These are phyloP conservation scores for Inosperma sp. DNA, from an alignment of 768 basidiomycete species.

Conservation along the genomic window DNA sequence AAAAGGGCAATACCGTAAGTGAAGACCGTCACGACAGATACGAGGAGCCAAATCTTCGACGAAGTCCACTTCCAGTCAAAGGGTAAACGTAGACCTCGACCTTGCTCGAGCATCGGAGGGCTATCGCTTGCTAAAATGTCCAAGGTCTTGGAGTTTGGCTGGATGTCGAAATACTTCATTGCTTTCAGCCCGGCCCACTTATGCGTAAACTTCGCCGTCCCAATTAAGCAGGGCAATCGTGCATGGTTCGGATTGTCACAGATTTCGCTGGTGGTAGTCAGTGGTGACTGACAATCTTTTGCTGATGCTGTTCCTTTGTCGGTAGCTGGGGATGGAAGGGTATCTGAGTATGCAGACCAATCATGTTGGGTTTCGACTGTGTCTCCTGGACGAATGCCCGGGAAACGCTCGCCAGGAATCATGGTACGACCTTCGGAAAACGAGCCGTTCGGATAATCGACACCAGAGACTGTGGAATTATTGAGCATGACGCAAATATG, in stretches of 20 bases:
- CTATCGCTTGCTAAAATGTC: conserved; percentile 9
- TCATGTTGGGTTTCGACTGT: too few relatives aligned
- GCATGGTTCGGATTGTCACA: conserved; percentile 26
- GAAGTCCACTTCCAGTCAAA: conserved; percentile 49
- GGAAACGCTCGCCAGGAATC: too few relatives aligned
- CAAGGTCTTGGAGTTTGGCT: conserved; percentile 7
- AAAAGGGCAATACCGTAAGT: conserved; percentile 49
- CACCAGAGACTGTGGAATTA: too few relatives aligned
- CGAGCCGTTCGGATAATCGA: too few relatives aligned
- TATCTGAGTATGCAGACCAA: too few relatives aligned
- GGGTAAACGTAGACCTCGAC: conserved; percentile 23
- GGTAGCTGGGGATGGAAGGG: too few relatives aligned
- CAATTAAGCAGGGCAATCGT: conserved; percentile 26
- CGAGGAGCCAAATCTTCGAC: conserved; percentile 58
- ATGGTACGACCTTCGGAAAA: too few relatives aligned
- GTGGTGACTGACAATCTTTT: too few relatives aligned
- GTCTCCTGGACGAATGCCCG: too few relatives aligned
- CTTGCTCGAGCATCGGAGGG: conserved; percentile 26
- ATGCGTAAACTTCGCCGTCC: conserved; percentile 43
- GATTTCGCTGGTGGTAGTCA: too few relatives aligned
- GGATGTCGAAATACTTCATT: conserved; percentile 20
- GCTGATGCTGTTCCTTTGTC: too few relatives aligned
- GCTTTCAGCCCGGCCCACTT: conserved; percentile 47
- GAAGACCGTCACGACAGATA: conserved; percentile 53
- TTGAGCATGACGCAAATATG: too few relatives aligned